phyloP scores from a whole-genome alignment of 225 moss, liverwort and hornwort genomes.

The Asterella californica region DNA sequence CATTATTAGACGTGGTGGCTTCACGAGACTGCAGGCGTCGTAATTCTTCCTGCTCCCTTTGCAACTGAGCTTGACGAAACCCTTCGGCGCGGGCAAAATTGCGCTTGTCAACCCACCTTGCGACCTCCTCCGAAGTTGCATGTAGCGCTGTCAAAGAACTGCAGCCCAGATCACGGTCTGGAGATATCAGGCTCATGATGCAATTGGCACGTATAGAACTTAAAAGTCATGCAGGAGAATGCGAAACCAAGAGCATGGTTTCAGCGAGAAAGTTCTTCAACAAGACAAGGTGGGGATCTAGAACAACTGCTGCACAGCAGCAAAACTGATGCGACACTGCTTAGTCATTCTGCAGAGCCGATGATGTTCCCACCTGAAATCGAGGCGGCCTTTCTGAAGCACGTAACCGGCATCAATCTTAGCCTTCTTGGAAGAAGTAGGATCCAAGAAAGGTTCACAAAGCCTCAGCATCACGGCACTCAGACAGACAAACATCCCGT shows the following conservation, averaged over 20 bases:
- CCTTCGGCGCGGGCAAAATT: constrained; percentile 75
- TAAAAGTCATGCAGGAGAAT: neutral
- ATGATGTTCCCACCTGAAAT: constrained; percentile 61
- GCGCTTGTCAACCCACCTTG: constrained; percentile 79
- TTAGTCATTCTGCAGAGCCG: neutral
- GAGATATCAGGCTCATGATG: neutral
- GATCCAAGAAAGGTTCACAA: constrained; percentile 89
- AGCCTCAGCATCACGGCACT: constrained; percentile 95
- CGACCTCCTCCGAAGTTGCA: constrained; percentile 94
- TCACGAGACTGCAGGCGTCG: constrained; percentile 74
- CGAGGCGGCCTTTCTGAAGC: constrained; percentile 72
- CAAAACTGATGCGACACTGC: neutral
- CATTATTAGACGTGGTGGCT: constrained; percentile 70
- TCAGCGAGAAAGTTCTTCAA: neutral
- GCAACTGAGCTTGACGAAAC: constrained; percentile 74
- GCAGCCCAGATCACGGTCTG: constrained; percentile 17
- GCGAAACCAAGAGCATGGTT: neutral
- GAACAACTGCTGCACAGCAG: neutral
- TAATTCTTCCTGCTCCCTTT: constrained; percentile 82
- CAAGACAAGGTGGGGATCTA: neutral
- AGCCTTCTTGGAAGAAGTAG: constrained; percentile 59
- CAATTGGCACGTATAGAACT: neutral
- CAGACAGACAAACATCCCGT: constrained; percentile 86
- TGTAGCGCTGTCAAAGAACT: constrained; percentile 90
- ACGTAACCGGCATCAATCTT: constrained; percentile 87